Evolutionary conservation across 1,284 basidiomycete species (phyloP).

Genomic region (Retiboletus flavoniger): DNA sequence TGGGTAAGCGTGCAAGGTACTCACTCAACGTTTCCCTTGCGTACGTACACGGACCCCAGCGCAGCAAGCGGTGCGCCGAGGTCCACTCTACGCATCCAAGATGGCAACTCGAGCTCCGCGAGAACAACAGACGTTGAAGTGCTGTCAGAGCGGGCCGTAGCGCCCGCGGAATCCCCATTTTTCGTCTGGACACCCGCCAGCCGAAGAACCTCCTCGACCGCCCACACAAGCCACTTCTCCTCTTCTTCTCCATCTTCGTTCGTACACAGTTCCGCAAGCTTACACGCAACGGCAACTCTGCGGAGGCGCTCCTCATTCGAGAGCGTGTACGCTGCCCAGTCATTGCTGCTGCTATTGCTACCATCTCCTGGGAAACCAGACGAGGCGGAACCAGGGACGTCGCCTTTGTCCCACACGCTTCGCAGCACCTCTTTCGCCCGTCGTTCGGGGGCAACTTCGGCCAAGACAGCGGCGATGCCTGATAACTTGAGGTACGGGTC

Average conservation of each 20-base stretch:
- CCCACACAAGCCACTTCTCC: conserved; percentile 58
- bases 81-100: conserved; percentile 60
- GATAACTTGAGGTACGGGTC: conserved; percentile 67
- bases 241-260: conserved; percentile 42
- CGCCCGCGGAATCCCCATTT: not conserved
- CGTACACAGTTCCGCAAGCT: conserved; percentile 59
- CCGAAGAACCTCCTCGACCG: conserved; percentile 60
- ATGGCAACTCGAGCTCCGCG: conserved; percentile 56
- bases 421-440: conserved; percentile 55
- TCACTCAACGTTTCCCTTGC: conserved; percentile 59
- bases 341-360: not conserved
- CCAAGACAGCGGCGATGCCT: conserved; percentile 66
- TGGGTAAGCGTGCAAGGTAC: conserved; percentile 27
- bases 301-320: conserved; percentile 53
- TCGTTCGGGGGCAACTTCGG: conserved; percentile 56
- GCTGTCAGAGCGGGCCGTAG: not conserved
- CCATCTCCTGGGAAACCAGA: not conserved
- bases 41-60: conserved; percentile 62
- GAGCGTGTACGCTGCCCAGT: conserved; percentile 31
- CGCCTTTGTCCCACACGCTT: conserved; percentile 39
- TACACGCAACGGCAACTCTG: conserved; percentile 62
- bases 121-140: conserved; percentile 31
- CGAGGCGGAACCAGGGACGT: not conserved
- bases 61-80: conserved; percentile 69
- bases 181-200: conserved; percentile 32